Base-by-base conservation (phyloP, 208 protist species). In the Lotmaria passim region DNA sequence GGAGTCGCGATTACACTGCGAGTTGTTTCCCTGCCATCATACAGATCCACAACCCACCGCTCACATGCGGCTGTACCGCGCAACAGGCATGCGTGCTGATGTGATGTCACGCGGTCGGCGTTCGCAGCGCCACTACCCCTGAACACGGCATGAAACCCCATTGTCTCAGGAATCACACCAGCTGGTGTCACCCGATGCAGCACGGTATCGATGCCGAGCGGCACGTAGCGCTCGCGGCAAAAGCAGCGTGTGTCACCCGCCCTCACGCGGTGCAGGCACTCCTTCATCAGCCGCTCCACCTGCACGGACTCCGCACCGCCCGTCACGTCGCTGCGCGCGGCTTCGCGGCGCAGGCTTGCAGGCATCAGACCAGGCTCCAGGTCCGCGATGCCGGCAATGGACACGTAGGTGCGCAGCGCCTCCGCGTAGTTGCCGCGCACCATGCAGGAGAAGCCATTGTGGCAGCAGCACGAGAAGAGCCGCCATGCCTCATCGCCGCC, bases 381-480 rank as follows among this genome's bases (percentile, higher is more conserved):
- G 47, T 73, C 58, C 21, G 33, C 12, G 62, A 61, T 71, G 41
- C 66, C 69, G 26, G 47, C 72, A 44, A 79, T 65, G 23, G 24
- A 34, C 36, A 69, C 64, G 67, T 56, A 77, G 31, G 53, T 69
- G 34, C 48, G 15, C 46, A 84, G 60, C 56, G 78, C 82, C 4
- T 38, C 48, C 3, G 41, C 26, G 66, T 81, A 87, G 53, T 83
- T 57, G 33, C 77, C 78, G 34, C 61, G 67, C 65, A 75, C 52
- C 81, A 87, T 87, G 64, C 36, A 59, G 23, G 39, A 61, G 53
- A 81, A 87, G 62, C 62, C 81, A 38, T 69, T 61, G 55, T n/a
- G 24, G 64, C 69, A 72, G 59, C 36, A 55, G 28, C 46, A 44
- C 31, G 36, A 41, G 67, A 66, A 82, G 30, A 66, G 51, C 31